Evolutionary conservation across 1,284 basidiomycete genomes (phyloP).

Genomic region (Gymnopus androsaceus): DNA sequence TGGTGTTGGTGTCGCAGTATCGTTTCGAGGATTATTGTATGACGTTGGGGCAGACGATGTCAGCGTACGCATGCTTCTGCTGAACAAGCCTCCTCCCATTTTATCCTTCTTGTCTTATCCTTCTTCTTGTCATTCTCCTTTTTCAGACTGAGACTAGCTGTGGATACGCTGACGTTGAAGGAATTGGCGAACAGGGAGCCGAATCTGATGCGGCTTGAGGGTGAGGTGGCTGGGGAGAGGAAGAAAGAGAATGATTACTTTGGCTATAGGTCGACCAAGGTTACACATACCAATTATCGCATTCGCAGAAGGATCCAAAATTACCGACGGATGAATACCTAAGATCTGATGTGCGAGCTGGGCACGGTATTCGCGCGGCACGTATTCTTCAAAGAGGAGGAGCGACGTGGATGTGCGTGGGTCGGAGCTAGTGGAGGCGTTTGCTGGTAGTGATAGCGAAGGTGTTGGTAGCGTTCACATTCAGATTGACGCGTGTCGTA

Average conservation of each 20-base stretch:
- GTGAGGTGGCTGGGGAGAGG: conserved; percentile 36
- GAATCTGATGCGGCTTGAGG: conserved; percentile 17
- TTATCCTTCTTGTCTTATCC: conserved; percentile 4
- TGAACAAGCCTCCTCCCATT: background rate
- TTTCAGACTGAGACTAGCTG: background rate
- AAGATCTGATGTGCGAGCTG: conserved; percentile 50
- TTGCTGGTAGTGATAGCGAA: conserved; percentile 13
- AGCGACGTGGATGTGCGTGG: conserved; percentile 51
- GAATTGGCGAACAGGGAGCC: background rate
- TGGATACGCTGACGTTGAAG: background rate
- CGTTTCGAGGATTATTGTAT: conserved; percentile 1
- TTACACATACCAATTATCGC: no score
- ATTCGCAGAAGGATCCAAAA: background rate
- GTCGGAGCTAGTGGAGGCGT: conserved; percentile 28
- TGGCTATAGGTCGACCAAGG: no score
- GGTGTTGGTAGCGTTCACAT: no score
- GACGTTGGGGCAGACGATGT: conserved; percentile 19
- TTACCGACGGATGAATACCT: background rate
- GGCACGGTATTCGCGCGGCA: conserved; percentile 82
- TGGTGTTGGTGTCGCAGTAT: background rate
- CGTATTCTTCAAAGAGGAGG: conserved; percentile 85
- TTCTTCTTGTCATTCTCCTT: conserved; percentile 6
- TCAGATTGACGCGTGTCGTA: no score
- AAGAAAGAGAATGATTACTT: conserved; percentile 26
- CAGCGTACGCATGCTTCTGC: conserved; percentile 56